A percentile compares a stretch with the other conserved stretches of the same genome.
phyloP scores from a whole-genome alignment of 139 green algal species.

The Choricystis sp. region DNA sequence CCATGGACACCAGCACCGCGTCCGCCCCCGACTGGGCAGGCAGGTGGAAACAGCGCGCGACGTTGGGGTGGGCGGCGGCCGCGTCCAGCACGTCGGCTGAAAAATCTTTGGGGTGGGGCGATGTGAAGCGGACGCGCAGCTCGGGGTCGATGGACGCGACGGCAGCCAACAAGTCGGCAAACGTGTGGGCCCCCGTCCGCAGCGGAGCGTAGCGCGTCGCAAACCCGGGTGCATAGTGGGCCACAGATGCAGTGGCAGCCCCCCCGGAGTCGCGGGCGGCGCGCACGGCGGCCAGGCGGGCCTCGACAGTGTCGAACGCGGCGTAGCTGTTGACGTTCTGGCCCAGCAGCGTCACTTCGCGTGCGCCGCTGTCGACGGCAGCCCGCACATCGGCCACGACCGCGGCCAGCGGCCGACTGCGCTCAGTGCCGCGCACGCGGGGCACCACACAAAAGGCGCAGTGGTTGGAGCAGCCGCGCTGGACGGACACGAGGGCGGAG shows the following conservation, averaged over 20 bases:
- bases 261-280: background rate
- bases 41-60: conserved; percentile 79
- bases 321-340: conserved; percentile 90
- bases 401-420: conserved; percentile 37
- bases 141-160: conserved; percentile 55
- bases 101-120: conserved; percentile 79
- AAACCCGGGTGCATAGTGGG: conserved; percentile 4
- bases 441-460: conserved; percentile 85
- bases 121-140: conserved; percentile 82
- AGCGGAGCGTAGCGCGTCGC: background rate
- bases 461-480: conserved; percentile 86
- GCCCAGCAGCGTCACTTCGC: conserved; percentile 68
- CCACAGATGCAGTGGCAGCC: too few species aligned
- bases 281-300: background rate
- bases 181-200: conserved; percentile 18
- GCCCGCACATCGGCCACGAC: conserved; percentile 57
- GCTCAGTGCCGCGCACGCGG: conserved; percentile 61
- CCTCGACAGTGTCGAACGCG: conserved; percentile 17
- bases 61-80: conserved; percentile 47
- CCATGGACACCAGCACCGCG: conserved; percentile 55
- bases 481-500: conserved; percentile 62
- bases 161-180: conserved; percentile 61
- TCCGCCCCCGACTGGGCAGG: conserved; percentile 69
- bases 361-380: conserved; percentile 33
- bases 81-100: conserved; percentile 50